These are phyloP conservation scores for Quambalaria eucalypti DNA, from an alignment of 1,284 basidiomycete genomes.

Conservation along the genomic window DNA sequence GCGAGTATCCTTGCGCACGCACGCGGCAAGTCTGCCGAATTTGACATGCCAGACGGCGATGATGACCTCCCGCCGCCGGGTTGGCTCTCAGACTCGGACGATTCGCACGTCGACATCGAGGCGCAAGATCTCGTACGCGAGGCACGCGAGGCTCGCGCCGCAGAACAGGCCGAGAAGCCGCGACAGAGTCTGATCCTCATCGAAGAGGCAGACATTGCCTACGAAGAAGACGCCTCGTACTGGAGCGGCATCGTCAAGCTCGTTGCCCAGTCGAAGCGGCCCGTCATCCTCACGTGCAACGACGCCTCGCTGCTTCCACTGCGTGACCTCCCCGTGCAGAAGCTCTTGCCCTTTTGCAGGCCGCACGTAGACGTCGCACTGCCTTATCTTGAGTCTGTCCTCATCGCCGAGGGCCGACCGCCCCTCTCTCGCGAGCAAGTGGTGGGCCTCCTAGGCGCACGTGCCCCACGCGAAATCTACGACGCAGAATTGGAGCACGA, in stretches of 20 bases:
- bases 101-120: not conserved
- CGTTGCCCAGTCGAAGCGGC: slow-evolving; percentile 28
- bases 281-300: slow-evolving; percentile 40
- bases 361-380: slow-evolving; percentile 51
- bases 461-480: no score
- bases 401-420: slow-evolving; percentile 55
- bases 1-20: not conserved
- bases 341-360: slow-evolving; percentile 19
- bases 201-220: slow-evolving; percentile 88
- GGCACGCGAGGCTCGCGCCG: not conserved
- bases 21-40: not conserved
- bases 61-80: not conserved
- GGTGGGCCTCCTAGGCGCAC: no score
- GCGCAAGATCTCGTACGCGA: not conserved
- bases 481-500: no score
- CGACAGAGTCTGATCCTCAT: slow-evolving; percentile 81
- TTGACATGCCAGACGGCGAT: not conserved
- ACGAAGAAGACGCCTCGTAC: slow-evolving; percentile 78
- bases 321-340: slow-evolving; percentile 24
- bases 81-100: not conserved
- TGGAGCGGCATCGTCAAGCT: slow-evolving; percentile 61
- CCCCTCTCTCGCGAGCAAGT: no score
- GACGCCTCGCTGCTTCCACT: slow-evolving; percentile 20
- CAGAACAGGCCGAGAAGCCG: not conserved
- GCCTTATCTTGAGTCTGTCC: slow-evolving; percentile 65